A percentile compares a stretch with the other conserved stretches of the same genome.
These are phyloP conservation scores for Crotalaria pallida DNA, from an alignment of 306 rosid species.

Conservation along the genomic window DNA sequence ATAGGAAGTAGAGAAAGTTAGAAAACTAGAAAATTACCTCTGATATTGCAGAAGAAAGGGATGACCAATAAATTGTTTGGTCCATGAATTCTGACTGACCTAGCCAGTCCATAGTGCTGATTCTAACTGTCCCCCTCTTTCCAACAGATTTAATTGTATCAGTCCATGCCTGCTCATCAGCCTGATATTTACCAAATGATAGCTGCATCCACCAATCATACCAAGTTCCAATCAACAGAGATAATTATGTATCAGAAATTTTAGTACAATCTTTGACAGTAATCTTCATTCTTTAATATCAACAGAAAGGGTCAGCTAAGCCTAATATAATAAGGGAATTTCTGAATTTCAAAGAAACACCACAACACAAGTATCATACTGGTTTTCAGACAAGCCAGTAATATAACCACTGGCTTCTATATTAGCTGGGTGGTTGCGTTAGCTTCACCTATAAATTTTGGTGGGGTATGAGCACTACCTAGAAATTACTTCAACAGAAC, in stretches of 20 bases:
- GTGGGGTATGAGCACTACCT: not conserved
- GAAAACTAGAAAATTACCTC: conserved; percentile 49
- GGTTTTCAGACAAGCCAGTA: not conserved
- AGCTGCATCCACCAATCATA: conserved; percentile 51
- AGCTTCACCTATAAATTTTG: not conserved
- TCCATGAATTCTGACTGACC: conserved; percentile 75
- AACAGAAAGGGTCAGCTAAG: not conserved
- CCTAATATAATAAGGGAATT: not conserved
- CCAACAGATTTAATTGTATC: conserved; percentile 79
- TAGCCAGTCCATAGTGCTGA: conserved; percentile 95
- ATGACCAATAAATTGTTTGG: conserved; percentile 73
- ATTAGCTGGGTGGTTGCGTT: not conserved
- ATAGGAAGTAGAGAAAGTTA: not conserved
- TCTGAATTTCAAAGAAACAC: not conserved
- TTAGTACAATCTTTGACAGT: not conserved
- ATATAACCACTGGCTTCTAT: not conserved
- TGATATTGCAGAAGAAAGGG: conserved; percentile 82
- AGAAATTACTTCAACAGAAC: not conserved
- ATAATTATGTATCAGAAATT: not conserved
- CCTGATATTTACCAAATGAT: conserved; percentile 65
- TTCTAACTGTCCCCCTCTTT: conserved; percentile 45
- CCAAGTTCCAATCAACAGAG: conserved; percentile 14
- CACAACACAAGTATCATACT: not conserved
- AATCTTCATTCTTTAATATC: not conserved
- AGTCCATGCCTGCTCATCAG: conserved; percentile 91